Conservation (phyloP, 441 rosid species). For the Flueggea neowawraea region DNA sequence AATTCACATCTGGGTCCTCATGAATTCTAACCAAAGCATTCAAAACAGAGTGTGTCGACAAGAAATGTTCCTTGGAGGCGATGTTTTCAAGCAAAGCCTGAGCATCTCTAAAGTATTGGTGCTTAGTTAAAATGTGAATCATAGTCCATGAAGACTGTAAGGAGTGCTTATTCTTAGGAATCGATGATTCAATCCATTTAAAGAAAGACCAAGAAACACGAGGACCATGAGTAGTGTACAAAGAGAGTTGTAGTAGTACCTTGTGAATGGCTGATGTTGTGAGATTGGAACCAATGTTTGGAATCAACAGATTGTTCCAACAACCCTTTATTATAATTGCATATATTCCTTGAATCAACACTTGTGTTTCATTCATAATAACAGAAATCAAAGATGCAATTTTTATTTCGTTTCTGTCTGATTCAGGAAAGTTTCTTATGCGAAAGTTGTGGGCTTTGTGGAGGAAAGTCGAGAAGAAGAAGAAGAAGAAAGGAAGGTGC, state of each 20-base stretch:
- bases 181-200: conserved; percentile 41
- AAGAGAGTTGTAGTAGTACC: conserved; percentile 53
- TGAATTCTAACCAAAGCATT: conserved; percentile 45
- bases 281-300: conserved; percentile 34
- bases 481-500: too few relatives aligned
- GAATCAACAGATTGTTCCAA: conserved; percentile 40
- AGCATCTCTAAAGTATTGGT: conserved; percentile 67
- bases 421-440: too few relatives aligned
- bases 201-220: conserved; percentile 62
- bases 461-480: too few relatives aligned
- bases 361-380: conserved; percentile 20
- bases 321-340: conserved; percentile 50
- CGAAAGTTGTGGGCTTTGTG: too few relatives aligned
- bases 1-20: conserved; percentile 59
- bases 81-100: conserved; percentile 81
- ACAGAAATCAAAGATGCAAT: background rate
- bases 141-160: conserved; percentile 77
- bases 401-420: too few relatives aligned
- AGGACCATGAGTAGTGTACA: conserved; percentile 24
- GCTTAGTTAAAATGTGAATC: too few relatives aligned
- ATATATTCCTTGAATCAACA: conserved; percentile 28
- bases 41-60: conserved; percentile 71
- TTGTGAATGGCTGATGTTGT: conserved; percentile 38
- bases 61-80: conserved; percentile 48
- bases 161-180: conserved; percentile 48